Base-by-base conservation (phyloP, 768 basidiomycete species). In the Melanogaster broomeanus region DNA sequence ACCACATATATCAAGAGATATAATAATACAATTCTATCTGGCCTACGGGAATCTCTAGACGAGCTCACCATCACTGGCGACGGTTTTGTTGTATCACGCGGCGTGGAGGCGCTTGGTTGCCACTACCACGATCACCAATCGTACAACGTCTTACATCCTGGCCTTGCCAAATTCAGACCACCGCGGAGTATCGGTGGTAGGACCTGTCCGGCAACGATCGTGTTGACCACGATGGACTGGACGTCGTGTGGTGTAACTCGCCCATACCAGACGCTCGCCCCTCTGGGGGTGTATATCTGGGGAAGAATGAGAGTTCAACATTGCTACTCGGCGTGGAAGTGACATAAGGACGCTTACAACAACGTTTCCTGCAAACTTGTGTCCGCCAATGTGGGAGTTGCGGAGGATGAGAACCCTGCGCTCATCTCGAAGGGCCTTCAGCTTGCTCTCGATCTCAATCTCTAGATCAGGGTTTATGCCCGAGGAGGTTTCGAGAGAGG, bases 301-400 rank as follows among this genome's bases (percentile, higher is more conserved):
- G 18, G 12, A 33, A 28, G 11, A 44, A 40, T 31, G 19, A 43
- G 18, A 22, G 34, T 42, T 48, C 16, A 54, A 30, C 37, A 42
- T 42, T 4, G 53, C 13, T 28, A 22, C 24, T 4, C 4, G 28
- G 35, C 30, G 35, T 13, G 12, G 10, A 46, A 25, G 16, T 12
- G 37, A 42, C 39, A n/a, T 22, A 16, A 49, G 19, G 47, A 43
- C 34, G 82, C 92, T 61, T 66, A 93, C 93, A 53, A 93, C 85
- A 59, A 90, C 86, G 61, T 95, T 94, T 35, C 94, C 94, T 33
- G 92, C 88, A 65, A 87, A 98, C 61, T 87, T 87, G 74, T 98
- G 96, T 3, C 95, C 94, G 19, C 96, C 95, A 38, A 94, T 77
- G 74, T 99, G 96, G 24, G 92, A 95, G 48, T 85, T 88, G 62